Conservation (phyloP, 75 land plant genomes). For the Gnetum montanum region DNA sequence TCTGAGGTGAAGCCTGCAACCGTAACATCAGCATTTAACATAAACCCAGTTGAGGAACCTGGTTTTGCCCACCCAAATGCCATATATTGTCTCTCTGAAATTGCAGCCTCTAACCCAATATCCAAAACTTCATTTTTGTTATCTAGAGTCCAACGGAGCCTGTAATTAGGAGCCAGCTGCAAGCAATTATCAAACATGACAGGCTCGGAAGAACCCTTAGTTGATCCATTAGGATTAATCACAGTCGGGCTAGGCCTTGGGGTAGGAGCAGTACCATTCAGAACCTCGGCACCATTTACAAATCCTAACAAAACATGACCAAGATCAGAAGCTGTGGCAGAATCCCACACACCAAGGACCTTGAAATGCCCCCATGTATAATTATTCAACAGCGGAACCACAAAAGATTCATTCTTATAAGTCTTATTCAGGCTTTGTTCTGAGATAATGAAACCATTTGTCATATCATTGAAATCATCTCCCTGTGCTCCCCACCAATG, state of each 20-base stretch:
- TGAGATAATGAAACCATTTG: slow-evolving; percentile 54
- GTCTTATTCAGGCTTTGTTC: slow-evolving; percentile 36
- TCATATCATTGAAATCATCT: slow-evolving; percentile 50
- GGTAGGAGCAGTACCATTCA: slow-evolving; percentile 1
- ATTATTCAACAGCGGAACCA: slow-evolving; percentile 36
- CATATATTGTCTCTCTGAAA: slow-evolving; percentile 60
- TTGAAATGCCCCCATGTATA: slow-evolving; percentile 58
- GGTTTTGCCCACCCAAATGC: slow-evolving; percentile 97
- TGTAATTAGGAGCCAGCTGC: slow-evolving; percentile 38
- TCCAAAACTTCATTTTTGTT: slow-evolving; percentile 34
- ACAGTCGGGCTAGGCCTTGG: slow-evolving; percentile 12
- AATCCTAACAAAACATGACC: slow-evolving; percentile 55
- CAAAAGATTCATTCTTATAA: slow-evolving; percentile 40
- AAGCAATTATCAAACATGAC: slow-evolving; percentile 93
- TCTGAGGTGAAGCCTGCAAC: slow-evolving; percentile 80
- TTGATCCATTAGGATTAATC: slow-evolving; percentile 7
- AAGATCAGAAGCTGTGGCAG: slow-evolving; percentile 65
- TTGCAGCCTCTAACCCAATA: slow-evolving; percentile 78
- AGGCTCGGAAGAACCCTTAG: slow-evolving; percentile 37
- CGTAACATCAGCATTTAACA: slow-evolving; percentile 74
- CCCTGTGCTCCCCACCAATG: slow-evolving; percentile 81
- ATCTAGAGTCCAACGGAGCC: slow-evolving; percentile 75
- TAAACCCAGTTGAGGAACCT: slow-evolving; percentile 15
- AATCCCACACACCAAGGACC: slow-evolving; percentile 84
- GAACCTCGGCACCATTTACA: slow-evolving; percentile 6